Percentiles rank a stretch among this genome's conserved stretches.
Evolutionary conservation across 2,329 filamentous ascomycete genomes (phyloP).

Genomic region (Botrytis galanthina): DNA sequence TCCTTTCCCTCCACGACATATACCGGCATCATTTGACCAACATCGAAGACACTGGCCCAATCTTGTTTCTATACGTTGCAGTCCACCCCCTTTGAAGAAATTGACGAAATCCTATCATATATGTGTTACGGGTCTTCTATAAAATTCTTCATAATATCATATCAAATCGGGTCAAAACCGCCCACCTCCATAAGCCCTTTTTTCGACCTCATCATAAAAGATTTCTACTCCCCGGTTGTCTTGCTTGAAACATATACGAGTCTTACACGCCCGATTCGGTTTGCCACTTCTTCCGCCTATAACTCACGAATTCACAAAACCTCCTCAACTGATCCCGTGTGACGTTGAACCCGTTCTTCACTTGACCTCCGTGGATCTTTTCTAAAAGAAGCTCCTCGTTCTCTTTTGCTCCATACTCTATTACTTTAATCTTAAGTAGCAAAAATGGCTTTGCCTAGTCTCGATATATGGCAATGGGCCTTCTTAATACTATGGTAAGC

Average conservation of each 20-base stretch:
- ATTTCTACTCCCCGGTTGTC: neutral
- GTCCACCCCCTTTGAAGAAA: neutral
- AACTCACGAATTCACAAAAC: neutral
- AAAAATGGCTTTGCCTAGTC: neutral
- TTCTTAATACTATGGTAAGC: slow-evolving; percentile 34
- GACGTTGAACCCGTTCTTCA: slow-evolving; percentile 3
- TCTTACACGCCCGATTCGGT: slow-evolving; percentile 4
- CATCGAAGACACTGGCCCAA: slow-evolving; percentile 5
- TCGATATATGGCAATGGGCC: slow-evolving; percentile 30
- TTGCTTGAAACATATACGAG: slow-evolving; percentile 6
- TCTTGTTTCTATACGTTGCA: slow-evolving; percentile 13
- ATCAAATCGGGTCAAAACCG: neutral
- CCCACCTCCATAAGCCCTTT: neutral
- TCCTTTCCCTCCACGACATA: slow-evolving; percentile 15
- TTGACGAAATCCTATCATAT: slow-evolving; percentile 11
- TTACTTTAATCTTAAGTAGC: slow-evolving; percentile 12
- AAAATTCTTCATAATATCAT: neutral
- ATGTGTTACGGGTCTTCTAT: slow-evolving; percentile 6
- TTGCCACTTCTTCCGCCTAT: neutral
- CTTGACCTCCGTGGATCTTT: neutral
- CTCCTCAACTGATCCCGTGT: neutral
- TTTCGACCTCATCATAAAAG: slow-evolving; percentile 8
- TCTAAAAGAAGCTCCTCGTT: slow-evolving; percentile 2
- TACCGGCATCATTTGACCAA: slow-evolving; percentile 11
- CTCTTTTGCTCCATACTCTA: slow-evolving; percentile 6